Evolutionary conservation across 805 yeast genomes (phyloP), one percentile per base, ranked within the genome.

Genomic region (Hagleromyces aurorensis): DNA sequence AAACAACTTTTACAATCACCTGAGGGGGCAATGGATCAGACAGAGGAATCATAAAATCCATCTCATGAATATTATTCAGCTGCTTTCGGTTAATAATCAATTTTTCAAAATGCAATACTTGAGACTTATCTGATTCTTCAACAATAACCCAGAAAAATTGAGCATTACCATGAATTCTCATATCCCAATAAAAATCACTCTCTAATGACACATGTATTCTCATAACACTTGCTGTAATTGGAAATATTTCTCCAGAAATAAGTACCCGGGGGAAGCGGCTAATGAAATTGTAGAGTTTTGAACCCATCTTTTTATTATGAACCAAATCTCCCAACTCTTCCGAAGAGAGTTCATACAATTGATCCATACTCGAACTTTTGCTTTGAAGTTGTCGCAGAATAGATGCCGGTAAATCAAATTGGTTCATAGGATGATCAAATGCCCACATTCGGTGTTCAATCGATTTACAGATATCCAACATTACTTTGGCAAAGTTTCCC

Each of bases 121-220:
- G 69, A 0, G 82, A 70, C 29, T 72, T 70, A 32, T 79, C 84
- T 3, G 89, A 74, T 41, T 84, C 93, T 52, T 87, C 97, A 5
- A 89, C 93, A 39, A 89, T 69, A 3, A 91, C 68, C 98, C 98
- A 91, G 47, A 86, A 91, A 42, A 78, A 69, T 52, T 86, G 93
- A 1, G 82, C 79, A 39, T 69, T 72, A 0, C 96, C 95, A 55
- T 91, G 97, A 31, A 70, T 61, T 33, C 68, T 71, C 23, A 66
- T 72, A 55, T 85, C 94, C 97, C 97, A 91, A 6, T 63, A 59
- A 55, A 91, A 93, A 44, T 82, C 86, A 0, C 95, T 76, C 19
- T 67, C 74, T 14, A 91, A 55, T 6, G 59, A 54, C 2, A 82
- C 69, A 47, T 81, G 86, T 16, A 91, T 72, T 31, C 95, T 65